Evolutionary conservation across 768 basidiomycete genomes (phyloP).

Genomic region (Holtermannia corniformis): DNA sequence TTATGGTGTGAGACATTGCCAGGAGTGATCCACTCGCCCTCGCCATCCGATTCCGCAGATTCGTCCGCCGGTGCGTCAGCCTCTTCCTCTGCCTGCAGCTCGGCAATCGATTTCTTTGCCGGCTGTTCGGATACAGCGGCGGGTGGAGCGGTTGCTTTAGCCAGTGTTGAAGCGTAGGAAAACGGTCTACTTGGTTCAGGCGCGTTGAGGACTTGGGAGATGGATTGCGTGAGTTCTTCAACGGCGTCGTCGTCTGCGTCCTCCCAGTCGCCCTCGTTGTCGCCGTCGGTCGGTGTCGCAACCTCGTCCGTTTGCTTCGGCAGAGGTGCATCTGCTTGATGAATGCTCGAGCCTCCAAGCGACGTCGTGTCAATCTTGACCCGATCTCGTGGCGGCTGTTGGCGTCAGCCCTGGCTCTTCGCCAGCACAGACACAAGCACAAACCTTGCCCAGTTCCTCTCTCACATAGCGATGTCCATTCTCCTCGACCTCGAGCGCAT

Average conservation of each 20-base stretch:
- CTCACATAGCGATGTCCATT: conserved; percentile 39
- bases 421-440: conserved; percentile 4
- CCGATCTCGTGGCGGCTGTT: conserved; percentile 6
- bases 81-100: not conserved
- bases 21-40: conserved; percentile 96
- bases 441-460: conserved; percentile 28
- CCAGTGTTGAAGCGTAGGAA: not conserved
- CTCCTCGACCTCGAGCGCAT: conserved; percentile 55
- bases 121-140: not conserved
- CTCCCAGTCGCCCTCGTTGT: conserved; percentile 6
- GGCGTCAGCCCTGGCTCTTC: conserved; percentile 30
- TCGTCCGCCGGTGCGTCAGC: conserved; percentile 10
- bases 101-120: not conserved
- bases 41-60: conserved; percentile 52
- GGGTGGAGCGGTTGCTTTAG: not conserved
- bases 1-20: conserved; percentile 75
- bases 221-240: conserved; percentile 7
- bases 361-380: not conserved
- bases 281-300: conserved; percentile 41
- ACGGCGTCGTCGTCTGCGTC: not conserved
- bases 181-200: not conserved
- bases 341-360: too few relatives aligned
- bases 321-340: too few relatives aligned
- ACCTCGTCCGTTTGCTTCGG: too few relatives aligned
- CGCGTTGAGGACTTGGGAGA: conserved; percentile 15